Evolutionary conservation across 306 rosid species (phyloP), one percentile per base, ranked within the genome.

Genomic region (Begonia masoniana): DNA sequence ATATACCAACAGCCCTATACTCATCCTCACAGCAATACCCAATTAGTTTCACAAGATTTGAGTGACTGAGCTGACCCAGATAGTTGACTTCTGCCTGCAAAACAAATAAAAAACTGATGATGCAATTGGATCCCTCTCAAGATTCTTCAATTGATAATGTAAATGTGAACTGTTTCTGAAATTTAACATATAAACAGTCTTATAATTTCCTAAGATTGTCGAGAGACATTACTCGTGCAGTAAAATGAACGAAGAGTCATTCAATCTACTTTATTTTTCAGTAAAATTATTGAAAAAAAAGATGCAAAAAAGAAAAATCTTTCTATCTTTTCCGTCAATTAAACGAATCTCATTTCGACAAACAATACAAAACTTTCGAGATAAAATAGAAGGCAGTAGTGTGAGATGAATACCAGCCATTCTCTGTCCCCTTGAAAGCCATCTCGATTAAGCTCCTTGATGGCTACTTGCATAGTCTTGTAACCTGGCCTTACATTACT

Each of bases 391-490:
- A 1, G 24, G 24, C 24, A 21, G 24, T 2, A 21, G 24, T 21
- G 24, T 21, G 24, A 43, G 57, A 14, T n/a, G 21, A 41, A 54
- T 66, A 83, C 99, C 65, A 91, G 96, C 99, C 99, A 91, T 86
- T 91, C 99, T 74, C 99, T 69, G 61, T 91, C 99, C 71, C 99
- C 99, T 74, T 91, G 99, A 72, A 81, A 79, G 55, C 99, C 96
- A 69, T 86, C 96, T 43, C 81, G 94, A 70, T 91, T 91, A 61
- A 86, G 99, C 74, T 86, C 99, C 74, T 91, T 91, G 52, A 91
- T 86, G 52, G 99, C 99, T 41, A 91, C 96, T 62, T 74, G 84
- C 7, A 69, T 74, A 50, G 66, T 17, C 69, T 66, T 63, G 70
- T 66, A 80, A 65, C 82, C 88, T 0, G 91, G 43, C 61, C 85